Evolutionary conservation across 2,329 filamentous ascomycete genomes (phyloP).

Genomic region (Dothideomycetes sp.): DNA sequence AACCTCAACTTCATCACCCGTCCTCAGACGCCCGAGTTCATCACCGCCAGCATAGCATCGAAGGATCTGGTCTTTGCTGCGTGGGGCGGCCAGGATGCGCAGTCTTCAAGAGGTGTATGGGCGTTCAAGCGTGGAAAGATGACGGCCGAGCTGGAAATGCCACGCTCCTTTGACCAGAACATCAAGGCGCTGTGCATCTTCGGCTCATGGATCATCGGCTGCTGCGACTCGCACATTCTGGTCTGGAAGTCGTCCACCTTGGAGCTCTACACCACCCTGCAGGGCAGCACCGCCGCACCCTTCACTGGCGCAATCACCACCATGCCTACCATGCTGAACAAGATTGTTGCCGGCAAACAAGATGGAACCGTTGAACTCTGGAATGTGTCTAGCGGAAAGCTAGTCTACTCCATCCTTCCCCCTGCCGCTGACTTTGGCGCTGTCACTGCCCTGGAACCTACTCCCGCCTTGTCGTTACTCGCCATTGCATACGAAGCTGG

Average conservation of each 20-base stretch:
- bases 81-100: slow-evolving; percentile 56
- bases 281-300: slow-evolving; percentile 44
- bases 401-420: slow-evolving; percentile 82
- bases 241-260: slow-evolving; percentile 77
- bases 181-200: slow-evolving; percentile 72
- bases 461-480: slow-evolving; percentile 72
- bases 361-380: slow-evolving; percentile 93
- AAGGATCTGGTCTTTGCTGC: slow-evolving; percentile 81
- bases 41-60: slow-evolving; percentile 81
- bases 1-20: slow-evolving; percentile 89
- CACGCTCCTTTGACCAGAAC: slow-evolving; percentile 54
- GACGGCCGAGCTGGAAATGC: slow-evolving; percentile 61
- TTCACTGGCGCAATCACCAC: slow-evolving; percentile 71
- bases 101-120: slow-evolving; percentile 62
- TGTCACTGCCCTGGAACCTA: slow-evolving; percentile 78
- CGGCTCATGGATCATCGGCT: slow-evolving; percentile 83
- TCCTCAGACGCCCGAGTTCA: slow-evolving; percentile 74
- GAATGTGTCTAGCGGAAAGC: slow-evolving; percentile 86
- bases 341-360: slow-evolving; percentile 76
- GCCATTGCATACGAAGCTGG: slow-evolving; percentile 81
- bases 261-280: slow-evolving; percentile 83
- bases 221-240: slow-evolving; percentile 63
- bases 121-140: slow-evolving; percentile 86
- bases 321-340: slow-evolving; percentile 94
- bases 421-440: slow-evolving; percentile 60